Evolutionary conservation across 2,329 filamentous ascomycete genomes (phyloP).

Genomic region (Aureobasidium lini): DNA sequence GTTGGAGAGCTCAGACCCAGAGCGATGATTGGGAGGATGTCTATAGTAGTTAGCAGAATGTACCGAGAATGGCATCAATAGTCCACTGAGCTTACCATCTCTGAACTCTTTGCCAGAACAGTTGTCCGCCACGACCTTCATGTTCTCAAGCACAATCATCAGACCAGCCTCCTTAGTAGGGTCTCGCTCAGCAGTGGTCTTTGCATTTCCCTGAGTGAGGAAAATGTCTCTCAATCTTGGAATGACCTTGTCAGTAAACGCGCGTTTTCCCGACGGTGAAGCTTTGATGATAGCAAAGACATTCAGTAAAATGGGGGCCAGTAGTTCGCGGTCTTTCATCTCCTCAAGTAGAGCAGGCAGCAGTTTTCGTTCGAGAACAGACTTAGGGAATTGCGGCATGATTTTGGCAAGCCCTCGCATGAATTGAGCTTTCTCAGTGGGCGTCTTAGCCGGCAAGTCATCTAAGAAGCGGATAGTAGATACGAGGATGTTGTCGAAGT

Average conservation of each 20-base stretch:
- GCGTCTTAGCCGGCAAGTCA: constrained; percentile 80
- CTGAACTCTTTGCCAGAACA: constrained; percentile 90
- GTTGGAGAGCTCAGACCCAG: constrained; percentile 82
- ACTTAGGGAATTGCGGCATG: constrained; percentile 83
- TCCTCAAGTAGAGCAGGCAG: constrained; percentile 84
- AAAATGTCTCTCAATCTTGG: constrained; percentile 80
- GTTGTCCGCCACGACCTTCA: constrained; percentile 67
- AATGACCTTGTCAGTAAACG: constrained; percentile 80
- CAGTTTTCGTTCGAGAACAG: constrained; percentile 91
- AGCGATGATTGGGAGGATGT: constrained; percentile 79
- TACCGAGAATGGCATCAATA: constrained; percentile 23
- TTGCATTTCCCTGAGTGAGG: constrained; percentile 44
- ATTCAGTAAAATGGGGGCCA: constrained; percentile 81
- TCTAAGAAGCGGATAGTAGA: constrained; percentile 95
- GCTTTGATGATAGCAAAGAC: constrained; percentile 82
- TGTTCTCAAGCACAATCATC: constrained; percentile 83
- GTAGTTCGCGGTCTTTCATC: constrained; percentile 81
- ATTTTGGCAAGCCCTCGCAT: constrained; percentile 83
- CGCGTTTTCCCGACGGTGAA: constrained; percentile 67
- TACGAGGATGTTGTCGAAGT: constrained; percentile 94
- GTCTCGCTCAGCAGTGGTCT: constrained; percentile 59
- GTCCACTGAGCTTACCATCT: constrained; percentile 53
- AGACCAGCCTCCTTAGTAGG: constrained; percentile 78
- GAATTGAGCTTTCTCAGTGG: constrained; percentile 84
- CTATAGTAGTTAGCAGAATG: constrained; percentile 35